phyloP scores from a whole-genome alignment of 2,329 filamentous ascomycete genomes.

The Aschersonia sp. region DNA sequence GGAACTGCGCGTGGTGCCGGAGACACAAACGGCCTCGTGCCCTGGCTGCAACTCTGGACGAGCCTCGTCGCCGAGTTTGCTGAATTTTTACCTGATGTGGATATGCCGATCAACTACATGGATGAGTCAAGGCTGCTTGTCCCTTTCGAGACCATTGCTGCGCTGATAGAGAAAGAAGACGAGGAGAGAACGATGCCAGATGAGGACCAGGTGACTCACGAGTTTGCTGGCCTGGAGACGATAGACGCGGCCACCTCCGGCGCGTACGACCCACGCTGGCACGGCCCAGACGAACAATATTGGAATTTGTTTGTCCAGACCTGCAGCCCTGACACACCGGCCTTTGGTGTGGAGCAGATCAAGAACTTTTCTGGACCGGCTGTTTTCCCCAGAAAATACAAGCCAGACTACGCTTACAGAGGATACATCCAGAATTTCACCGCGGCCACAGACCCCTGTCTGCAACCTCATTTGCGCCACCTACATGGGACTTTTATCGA shows the following conservation, averaged over 20 bases:
- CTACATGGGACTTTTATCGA: constrained; percentile 44
- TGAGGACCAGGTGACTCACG: constrained; percentile 26
- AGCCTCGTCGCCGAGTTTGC: constrained; percentile 35
- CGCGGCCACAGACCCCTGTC: constrained; percentile 40
- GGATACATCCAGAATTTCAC: constrained; percentile 45
- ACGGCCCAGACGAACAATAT: constrained; percentile 30
- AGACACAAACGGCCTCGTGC: constrained; percentile 23
- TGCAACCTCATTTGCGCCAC: constrained; percentile 35
- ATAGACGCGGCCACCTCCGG: constrained; percentile 19
- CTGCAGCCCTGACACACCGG: constrained; percentile 40
- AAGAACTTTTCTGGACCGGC: constrained; percentile 15
- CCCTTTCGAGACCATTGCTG: constrained; percentile 39
- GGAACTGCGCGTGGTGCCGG: constrained; percentile 25
- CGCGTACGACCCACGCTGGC: constrained; percentile 32
- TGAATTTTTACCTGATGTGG: constrained; percentile 43
- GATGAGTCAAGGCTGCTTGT: constrained; percentile 50
- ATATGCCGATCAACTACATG: constrained; percentile 51
- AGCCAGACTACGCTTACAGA: constrained; percentile 21
- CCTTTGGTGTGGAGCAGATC: constrained; percentile 20
- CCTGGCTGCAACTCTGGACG: constrained; percentile 33
- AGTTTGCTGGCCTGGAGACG: constrained; percentile 24
- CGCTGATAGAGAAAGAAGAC: constrained; percentile 32
- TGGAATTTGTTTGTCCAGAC: constrained; percentile 43
- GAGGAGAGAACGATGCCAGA: constrained; percentile 25
- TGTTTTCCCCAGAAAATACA: constrained; percentile 19